A percentile compares a stretch with the other conserved stretches of the same genome.
These are phyloP conservation scores for Mortierella sp. DNA, from an alignment of 371 early-diverging fungal genomes.

Conservation along the genomic window DNA sequence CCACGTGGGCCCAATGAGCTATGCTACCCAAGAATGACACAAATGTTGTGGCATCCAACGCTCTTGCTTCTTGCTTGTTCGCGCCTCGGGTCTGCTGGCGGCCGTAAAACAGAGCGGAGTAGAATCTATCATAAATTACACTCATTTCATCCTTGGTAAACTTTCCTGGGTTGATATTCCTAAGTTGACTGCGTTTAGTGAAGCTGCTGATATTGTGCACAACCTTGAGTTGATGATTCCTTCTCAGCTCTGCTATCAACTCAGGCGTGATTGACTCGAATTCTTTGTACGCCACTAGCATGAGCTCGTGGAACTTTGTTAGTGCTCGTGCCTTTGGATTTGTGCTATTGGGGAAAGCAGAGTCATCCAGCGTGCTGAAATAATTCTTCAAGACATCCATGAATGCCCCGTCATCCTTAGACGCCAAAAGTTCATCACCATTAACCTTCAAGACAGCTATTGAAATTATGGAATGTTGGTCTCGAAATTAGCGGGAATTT, in stretches of 20 bases:
- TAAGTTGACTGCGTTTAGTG: conserved; percentile 89
- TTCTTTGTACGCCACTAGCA: conserved; percentile 93
- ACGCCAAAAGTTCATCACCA: conserved; percentile 86
- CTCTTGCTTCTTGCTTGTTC: conserved; percentile 46
- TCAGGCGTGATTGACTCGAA: conserved; percentile 88
- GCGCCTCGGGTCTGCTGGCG: conserved; percentile 59
- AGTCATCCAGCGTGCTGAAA: conserved; percentile 77
- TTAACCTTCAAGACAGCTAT: conserved; percentile 93
- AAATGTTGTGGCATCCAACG: conserved; percentile 77
- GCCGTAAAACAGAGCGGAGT: conserved; percentile 84
- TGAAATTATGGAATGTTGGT: neutral
- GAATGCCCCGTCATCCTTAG: conserved; percentile 93
- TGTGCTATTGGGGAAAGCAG: conserved; percentile 69
- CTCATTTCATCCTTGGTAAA: conserved; percentile 90
- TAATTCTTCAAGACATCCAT: conserved; percentile 84
- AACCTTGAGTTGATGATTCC: conserved; percentile 92
- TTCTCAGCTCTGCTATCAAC: conserved; percentile 84
- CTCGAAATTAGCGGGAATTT: neutral
- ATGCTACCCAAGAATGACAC: conserved; percentile 68
- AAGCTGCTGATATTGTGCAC: conserved; percentile 96
- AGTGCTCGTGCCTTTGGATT: conserved; percentile 71
- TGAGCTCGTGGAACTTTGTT: conserved; percentile 92
- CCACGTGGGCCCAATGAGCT: conserved; percentile 68
- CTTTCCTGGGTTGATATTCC: conserved; percentile 81
- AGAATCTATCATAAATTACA: conserved; percentile 90